A percentile compares a stretch with the other conserved stretches of the same genome.
Evolutionary conservation across 352 stramenopile species (phyloP).

Genomic region (Globisporangium nagaii): DNA sequence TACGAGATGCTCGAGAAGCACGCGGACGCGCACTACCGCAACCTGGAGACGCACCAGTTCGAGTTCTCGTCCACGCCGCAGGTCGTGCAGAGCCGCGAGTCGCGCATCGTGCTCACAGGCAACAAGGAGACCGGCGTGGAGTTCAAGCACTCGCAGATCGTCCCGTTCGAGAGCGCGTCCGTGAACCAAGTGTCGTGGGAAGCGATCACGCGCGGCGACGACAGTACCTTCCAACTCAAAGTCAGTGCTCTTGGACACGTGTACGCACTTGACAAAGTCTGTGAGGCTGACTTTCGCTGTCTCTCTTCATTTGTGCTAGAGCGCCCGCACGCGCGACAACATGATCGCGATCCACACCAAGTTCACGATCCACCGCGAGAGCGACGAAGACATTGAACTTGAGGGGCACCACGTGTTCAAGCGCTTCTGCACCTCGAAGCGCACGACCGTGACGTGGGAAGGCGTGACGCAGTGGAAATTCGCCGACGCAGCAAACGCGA

Average conservation of each 20-base stretch:
- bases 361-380: conserved; percentile 3
- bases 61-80: background rate
- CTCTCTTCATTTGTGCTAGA: background rate
- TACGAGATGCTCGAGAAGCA: conserved; percentile 9
- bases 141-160: conserved; percentile 4
- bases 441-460: conserved; percentile 4
- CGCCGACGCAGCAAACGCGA: background rate
- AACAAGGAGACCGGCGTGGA: conserved; percentile 6
- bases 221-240: background rate
- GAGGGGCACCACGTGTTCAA: conserved; percentile 10
- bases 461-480: conserved; percentile 8
- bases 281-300: too few species aligned
- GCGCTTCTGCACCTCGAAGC: background rate
- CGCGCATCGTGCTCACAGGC: conserved; percentile 5
- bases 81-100: background rate
- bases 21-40: background rate
- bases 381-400: background rate
- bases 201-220: background rate
- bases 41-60: background rate
- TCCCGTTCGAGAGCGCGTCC: conserved; percentile 2
- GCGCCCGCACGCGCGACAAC: background rate
- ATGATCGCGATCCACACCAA: conserved; percentile 3
- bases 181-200: conserved; percentile 8
- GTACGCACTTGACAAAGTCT: too few species aligned
- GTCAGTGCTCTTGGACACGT: too few species aligned